Evolutionary conservation across 768 basidiomycete species (phyloP), one percentile per base, ranked within the genome.

Genomic region (Termitomyces sp.): DNA sequence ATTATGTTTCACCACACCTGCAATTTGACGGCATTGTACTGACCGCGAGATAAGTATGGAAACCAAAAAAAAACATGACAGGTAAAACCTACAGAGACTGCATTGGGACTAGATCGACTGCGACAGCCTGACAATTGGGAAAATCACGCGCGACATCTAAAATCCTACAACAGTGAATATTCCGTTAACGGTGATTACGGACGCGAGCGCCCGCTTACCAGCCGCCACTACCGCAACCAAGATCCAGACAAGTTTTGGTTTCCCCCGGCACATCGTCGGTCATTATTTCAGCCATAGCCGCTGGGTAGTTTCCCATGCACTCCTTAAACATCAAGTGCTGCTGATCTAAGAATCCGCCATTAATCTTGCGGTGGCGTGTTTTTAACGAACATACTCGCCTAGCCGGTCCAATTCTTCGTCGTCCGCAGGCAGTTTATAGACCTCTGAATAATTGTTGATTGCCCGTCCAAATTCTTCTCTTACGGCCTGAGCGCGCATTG

Each of bases 41-140:
- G 61, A 40, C 21, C 37, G 51, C 11, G n/a, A 57, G 44, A 44
- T 60, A 52, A 56, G 58, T 63, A 53, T 47, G 63, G 49, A 55
- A 55, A 61, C 55, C 50, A 60, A 25, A 42, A 63, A n/a, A 28
- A 56, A 57, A 51, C 52, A 48, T 30, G 53, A 55, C 16, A 37
- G n/a, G n/a, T n/a, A 32, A 54, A 19, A 71, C 87, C 69, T 71
- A 86, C 89, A 75, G 54, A 52, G 80, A 79, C 70, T 89, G 85
- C 86, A 91, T 87, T 53, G 89, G 89, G 59, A 89, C 83, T 27
- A 91, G 75, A 70, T 92, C 89, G 30, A 91, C 87, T 37, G 85
- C 90, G 28, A 91, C 85, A 23, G 81, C 79, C 60, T 72, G 77
- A 68, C 80, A 82, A 61, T 86, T 67, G 37, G 89, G 88, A 66